Base-by-base conservation (phyloP, 2,329 filamentous ascomycete genomes). In the Colletotrichum theobromicola region DNA sequence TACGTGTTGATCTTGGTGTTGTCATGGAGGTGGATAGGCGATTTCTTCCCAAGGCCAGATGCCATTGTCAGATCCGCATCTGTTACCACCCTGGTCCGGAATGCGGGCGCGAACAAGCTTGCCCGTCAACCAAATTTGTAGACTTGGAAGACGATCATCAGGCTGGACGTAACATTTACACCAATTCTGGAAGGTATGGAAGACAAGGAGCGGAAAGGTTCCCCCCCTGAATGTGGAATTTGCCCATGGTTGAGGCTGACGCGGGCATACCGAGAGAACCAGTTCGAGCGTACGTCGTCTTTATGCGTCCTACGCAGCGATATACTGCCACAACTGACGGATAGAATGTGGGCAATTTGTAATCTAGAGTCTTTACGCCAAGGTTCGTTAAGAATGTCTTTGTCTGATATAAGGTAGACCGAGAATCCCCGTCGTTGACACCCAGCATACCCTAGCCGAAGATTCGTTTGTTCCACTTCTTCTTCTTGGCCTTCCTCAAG, bases 101-200 rank as follows among this genome's bases (percentile, higher is more conserved):
- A 71, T 71, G 62, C 62, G 69, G 69, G 69, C 69, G 62, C 13
- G 24, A 62, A 62, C n/a, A 62, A 37, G 60, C 60, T 62, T 37
- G 26, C 58, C n/a, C 13, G 18, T 62, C n/a, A 62, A 32, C 30
- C 24, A 28, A 42, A 62, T 35, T 16, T 37, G 32, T 62, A 32
- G 30, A 62, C 30, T 24, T 62, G 15, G n/a, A 30, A 37, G 60
- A 7, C 34, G 30, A 24, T 26, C 34, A 62, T 28, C 9, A n/a
- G 32, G 30, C 60, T 35, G 60, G n/a, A 16, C 34, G 32, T 16
- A 35, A 12, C 24, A 15, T 37, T n/a, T 18, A 21, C 34, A 18
- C 60, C n/a, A 21, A 35, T 42, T 62, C 32, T 42, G 60, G 60
- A 42, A 37, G 60, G 60, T 37, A 34, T 60, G 57, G 30, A 8